Percentiles rank a stretch among this genome's conserved stretches.
phyloP scores from a whole-genome alignment of 371 early-diverging fungal species.

The Actinomucor elegans region DNA sequence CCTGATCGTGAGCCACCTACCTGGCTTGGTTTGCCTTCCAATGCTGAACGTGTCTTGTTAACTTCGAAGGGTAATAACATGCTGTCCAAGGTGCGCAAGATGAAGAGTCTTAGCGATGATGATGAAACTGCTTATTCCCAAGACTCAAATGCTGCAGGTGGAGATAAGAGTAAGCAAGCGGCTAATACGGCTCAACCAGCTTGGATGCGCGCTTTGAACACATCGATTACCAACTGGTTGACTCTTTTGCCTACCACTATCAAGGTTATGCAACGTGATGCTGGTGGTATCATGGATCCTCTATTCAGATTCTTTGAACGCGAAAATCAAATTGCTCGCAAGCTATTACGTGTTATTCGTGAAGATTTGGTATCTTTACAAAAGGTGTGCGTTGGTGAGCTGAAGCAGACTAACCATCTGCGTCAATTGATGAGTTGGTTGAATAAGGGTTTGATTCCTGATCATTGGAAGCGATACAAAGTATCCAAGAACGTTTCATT shows the following conservation, averaged over 20 bases:
- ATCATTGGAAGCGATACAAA: conserved; percentile 78
- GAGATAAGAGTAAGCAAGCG: conserved; percentile 12
- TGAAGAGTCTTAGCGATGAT: conserved; percentile 83
- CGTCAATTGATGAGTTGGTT: conserved; percentile 69
- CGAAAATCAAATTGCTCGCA: conserved; percentile 68
- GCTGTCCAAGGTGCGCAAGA: conserved; percentile 80
- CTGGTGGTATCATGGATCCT: conserved; percentile 60
- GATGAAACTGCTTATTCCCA: conserved; percentile 65
- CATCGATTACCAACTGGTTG: conserved; percentile 62
- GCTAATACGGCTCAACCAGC: conserved; percentile 57
- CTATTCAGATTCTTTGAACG: conserved; percentile 85
- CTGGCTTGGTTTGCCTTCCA: conserved; percentile 95
- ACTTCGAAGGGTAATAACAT: conserved; percentile 73
- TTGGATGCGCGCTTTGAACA: conserved; percentile 74
- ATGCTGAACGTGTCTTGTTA: conserved; percentile 91
- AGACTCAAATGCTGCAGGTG: conserved; percentile 12
- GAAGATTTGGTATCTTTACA: conserved; percentile 67
- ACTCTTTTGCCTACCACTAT: conserved; percentile 59
- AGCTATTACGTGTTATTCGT: conserved; percentile 64
- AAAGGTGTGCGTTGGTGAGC: conserved; percentile 70
- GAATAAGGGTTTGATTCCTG: conserved; percentile 75
- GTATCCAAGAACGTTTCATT: conserved; percentile 63
- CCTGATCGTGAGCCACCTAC: conserved; percentile 95
- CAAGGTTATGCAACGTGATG: conserved; percentile 39
- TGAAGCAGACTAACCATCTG: conserved; percentile 87